A percentile compares a stretch with the other conserved stretches of the same genome.
phyloP scores from a whole-genome alignment of 2,329 filamentous ascomycete species.

The Grosmannia penicillata region DNA sequence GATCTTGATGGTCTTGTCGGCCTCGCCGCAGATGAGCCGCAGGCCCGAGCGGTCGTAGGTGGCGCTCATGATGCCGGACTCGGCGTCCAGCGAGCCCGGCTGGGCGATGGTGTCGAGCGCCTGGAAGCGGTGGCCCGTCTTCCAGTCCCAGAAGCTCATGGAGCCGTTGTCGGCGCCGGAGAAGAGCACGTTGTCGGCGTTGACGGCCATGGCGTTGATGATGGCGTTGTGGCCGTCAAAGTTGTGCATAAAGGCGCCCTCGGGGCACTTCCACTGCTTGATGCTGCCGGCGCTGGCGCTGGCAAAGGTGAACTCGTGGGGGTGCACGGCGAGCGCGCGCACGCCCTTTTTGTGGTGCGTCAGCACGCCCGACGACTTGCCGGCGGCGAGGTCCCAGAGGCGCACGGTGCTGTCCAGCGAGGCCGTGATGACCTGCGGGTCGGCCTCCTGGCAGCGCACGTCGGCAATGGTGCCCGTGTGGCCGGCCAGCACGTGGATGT shows the following conservation, averaged over 20 bases:
- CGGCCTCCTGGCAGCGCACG: constrained; percentile 85
- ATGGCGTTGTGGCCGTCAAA: constrained; percentile 94
- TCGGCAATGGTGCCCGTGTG: constrained; percentile 85
- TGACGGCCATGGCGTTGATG: constrained; percentile 86
- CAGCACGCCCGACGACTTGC: constrained; percentile 88
- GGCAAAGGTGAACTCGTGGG: constrained; percentile 91
- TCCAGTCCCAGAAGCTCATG: constrained; percentile 99
- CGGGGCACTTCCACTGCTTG: constrained; percentile 98
- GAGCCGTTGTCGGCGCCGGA: constrained; percentile 92
- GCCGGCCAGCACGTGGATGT: constrained; percentile 83
- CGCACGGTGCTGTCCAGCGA: constrained; percentile 85
- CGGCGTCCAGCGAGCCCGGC: constrained; percentile 83
- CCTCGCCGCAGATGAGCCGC: constrained; percentile 83
- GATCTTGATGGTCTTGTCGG: constrained; percentile 96
- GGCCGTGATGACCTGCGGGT: constrained; percentile 88
- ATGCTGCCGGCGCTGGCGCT: constrained; percentile 84
- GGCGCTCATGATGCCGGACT: constrained; percentile 87
- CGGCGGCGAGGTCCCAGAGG: constrained; percentile 89
- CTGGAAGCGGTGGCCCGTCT: constrained; percentile 86
- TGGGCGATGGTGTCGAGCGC: constrained; percentile 81
- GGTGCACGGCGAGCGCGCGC: constrained; percentile 68
- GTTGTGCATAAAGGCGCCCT: constrained; percentile 98
- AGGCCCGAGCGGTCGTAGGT: constrained; percentile 84
- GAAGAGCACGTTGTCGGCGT: constrained; percentile 90
- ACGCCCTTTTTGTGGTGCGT: constrained; percentile 99